Conservation (phyloP, 1,139 yeast genomes). For the Citeromyces hawaiiensis region DNA sequence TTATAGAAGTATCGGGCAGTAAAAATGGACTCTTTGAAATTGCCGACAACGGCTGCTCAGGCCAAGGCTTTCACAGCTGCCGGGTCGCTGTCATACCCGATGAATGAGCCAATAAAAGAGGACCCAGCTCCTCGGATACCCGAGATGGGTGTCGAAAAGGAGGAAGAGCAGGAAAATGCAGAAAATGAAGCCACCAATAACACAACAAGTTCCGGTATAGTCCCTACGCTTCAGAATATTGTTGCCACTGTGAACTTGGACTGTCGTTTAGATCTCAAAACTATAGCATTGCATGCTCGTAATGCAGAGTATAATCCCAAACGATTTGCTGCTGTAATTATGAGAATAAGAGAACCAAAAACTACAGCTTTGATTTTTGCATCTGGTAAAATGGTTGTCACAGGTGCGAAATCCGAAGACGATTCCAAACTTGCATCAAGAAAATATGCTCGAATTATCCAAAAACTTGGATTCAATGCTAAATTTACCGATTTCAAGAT, state of each 20-base stretch:
- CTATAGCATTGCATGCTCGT: slow-evolving; percentile 97
- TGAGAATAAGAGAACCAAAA: slow-evolving; percentile 98
- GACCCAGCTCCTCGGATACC: slow-evolving; percentile 3
- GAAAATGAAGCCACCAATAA: slow-evolving; percentile 24
- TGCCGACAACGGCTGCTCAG: slow-evolving; percentile 73
- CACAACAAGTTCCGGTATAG: slow-evolving; percentile 79
- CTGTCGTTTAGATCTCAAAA: slow-evolving; percentile 88
- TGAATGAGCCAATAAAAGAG: slow-evolving; percentile 13
- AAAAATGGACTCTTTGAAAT: slow-evolving; percentile 50
- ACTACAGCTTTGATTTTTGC: slow-evolving; percentile 97
- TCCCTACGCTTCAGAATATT: slow-evolving; percentile 91
- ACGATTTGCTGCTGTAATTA: slow-evolving; percentile 98
- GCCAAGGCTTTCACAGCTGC: slow-evolving; percentile 67
- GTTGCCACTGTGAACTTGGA: slow-evolving; percentile 97
- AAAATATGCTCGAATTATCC: slow-evolving; percentile 95
- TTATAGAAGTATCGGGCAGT: slow-evolving; percentile 4
- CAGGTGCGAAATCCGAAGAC: slow-evolving; percentile 98
- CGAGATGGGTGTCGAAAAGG: slow-evolving; percentile 4
- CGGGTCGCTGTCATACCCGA: slow-evolving; percentile 50
- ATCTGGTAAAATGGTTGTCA: slow-evolving; percentile 98
- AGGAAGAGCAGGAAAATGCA: slow-evolving; percentile 6
- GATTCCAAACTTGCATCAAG: slow-evolving; percentile 95
- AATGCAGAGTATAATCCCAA: slow-evolving; percentile 97
- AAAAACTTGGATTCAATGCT: slow-evolving; percentile 93
- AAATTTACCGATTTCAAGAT: slow-evolving; percentile 94